Conservation (phyloP, 768 basidiomycete genomes). For the Pleurotus tuber-regium region DNA sequence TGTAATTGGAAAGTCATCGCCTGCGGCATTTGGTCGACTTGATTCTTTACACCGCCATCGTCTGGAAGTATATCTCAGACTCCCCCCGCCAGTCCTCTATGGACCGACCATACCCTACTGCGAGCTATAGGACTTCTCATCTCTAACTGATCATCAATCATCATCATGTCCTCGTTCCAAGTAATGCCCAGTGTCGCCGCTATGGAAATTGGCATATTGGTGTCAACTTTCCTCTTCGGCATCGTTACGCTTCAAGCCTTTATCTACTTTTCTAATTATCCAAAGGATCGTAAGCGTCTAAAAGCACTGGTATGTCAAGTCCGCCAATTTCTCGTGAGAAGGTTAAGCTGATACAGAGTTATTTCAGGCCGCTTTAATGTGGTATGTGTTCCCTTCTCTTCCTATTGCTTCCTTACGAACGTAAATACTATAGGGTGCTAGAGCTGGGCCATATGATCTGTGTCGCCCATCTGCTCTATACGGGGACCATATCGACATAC, state of each 20-base stretch:
- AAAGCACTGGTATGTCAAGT: slow-evolving; percentile 22
- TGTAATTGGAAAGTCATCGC: not conserved
- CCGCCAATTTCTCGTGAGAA: too few relatives aligned
- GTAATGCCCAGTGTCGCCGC: slow-evolving; percentile 16
- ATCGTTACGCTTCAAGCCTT: slow-evolving; percentile 25
- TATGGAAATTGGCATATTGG: slow-evolving; percentile 23
- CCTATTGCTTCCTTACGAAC: too few relatives aligned
- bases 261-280: slow-evolving; percentile 22
- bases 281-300: slow-evolving; percentile 19
- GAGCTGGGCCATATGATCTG: slow-evolving; percentile 28
- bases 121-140: too few relatives aligned
- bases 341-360: too few relatives aligned
- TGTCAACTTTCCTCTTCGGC: slow-evolving; percentile 26
- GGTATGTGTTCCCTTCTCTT: slow-evolving; percentile 4
- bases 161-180: slow-evolving; percentile 4
- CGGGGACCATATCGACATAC: slow-evolving; percentile 25
- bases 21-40: not conserved
- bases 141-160: not conserved
- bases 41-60: slow-evolving; percentile 2
- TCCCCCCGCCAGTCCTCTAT: slow-evolving; percentile 6
- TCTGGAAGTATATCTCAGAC: slow-evolving; percentile 9
- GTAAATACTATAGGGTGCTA: slow-evolving; percentile 20
- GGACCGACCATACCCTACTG: not conserved
- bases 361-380: not conserved
- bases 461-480: slow-evolving; percentile 26